Evolutionary conservation across 2,329 filamentous ascomycete species (phyloP), one percentile per base, ranked within the genome.

Genomic region (Penicillium expansum): DNA sequence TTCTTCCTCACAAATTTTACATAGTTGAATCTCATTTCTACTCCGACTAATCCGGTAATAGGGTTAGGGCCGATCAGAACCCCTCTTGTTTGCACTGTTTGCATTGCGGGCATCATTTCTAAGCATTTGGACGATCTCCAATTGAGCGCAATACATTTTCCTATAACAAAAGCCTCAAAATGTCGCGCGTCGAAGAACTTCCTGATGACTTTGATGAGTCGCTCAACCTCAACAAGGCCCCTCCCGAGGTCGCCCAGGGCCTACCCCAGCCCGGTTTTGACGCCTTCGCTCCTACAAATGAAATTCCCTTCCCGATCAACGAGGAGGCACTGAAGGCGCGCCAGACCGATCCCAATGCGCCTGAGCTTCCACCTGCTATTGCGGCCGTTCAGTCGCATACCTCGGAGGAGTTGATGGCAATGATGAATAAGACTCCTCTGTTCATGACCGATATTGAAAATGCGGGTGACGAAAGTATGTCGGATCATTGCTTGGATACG

Each of bases 371-470:
- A 5, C 84, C 85, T 0, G 77, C 76, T 5, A 84, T 86, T 78
- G 82, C 82, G 18, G 80, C 80, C 2, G 76, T 84, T 43, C 81
- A 80, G 58, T 78, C 80, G 54, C 80, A 85, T 68, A 80, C 80
- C 5, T 78, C 78, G 0, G 83, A 87, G 47, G 84, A 89, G 62
- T 76, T 90, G 35, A 68, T 87, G 39, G 77, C 80, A 45, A 83
- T 88, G 66, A 79, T 90, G 76, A 89, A 88, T 69, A 84, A 86
- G 62, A 82, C 83, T 47, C 94, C 94, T 7, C 83, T 99, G 37
- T 99, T 99, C 81, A 99, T 99, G 94, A 97, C 92, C 30, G 87
- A 90, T 64, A 82, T 97, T 33, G 90, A 84, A 57, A 82, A 84
- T 57, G 82, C 81, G 13, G 81, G 80, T 52, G 82, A 81, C 56